Base-by-base conservation (phyloP, 768 basidiomycete species). In the Boletus tomentosulus region DNA sequence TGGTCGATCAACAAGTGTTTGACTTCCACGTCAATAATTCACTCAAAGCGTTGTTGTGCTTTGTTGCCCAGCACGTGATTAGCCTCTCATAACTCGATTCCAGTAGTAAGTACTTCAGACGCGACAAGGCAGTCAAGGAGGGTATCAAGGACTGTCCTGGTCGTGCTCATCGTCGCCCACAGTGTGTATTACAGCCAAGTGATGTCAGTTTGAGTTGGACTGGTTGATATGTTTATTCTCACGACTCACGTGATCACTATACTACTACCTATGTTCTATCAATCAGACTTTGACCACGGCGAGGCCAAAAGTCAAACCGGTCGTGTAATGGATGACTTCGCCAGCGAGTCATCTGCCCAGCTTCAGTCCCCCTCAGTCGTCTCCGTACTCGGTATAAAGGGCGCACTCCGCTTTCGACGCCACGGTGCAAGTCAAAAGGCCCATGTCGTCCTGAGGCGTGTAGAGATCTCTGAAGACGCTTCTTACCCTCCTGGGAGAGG, bases 371-470 rank as follows among this genome's bases (percentile, higher is more conserved):
- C 72, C 53, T 67, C 76, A 33, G 76, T 80, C 62, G 67, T 79
- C 38, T 78, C 85, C 43, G 60, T 84, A 55, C 77, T 88, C 50
- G 85, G 84, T 56, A 71, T 87, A 64, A 81, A 81, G 68, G 81
- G 80, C 38, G 64, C 72, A 47, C 72, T 87, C 62, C 85, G 84
- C 62, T 79, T 88, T 71, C 78, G 82, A 58, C 80, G 77, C 57
- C 85, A 87, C 77, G 79, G 81, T 25, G 77, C 78, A 57, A 81
- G 76, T 51, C 82, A 84, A 62, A 87, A 86, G 66, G 77, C 86
- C 27, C 86, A 88, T 69, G 76, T 85, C 58, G 72, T 87, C 58
- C 68, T 88, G 42, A 76, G 81, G 73, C 84, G 85, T 68, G 84
- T 84, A 57, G 76, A 76, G 57, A 51, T 72, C 19, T 66, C 76